These are phyloP conservation scores for Tetragonia tetragonoides DNA, from an alignment of 148 eudicot genomes.

Conservation along the genomic window DNA sequence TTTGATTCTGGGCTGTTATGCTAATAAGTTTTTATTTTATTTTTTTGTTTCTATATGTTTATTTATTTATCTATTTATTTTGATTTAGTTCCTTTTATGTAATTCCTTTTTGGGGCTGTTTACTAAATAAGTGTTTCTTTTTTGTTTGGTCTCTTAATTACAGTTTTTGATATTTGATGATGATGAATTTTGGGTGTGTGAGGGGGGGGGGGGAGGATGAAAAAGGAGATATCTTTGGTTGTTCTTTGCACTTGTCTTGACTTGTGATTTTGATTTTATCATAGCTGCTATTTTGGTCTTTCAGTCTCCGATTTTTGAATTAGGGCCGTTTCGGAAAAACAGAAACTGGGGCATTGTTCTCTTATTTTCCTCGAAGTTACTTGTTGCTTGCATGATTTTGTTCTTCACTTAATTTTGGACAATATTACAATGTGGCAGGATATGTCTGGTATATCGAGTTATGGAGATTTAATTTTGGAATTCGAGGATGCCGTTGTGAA, in stretches of 20 bases:
- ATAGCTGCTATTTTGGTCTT: background rate
- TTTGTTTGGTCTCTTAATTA: background rate
- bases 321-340: background rate
- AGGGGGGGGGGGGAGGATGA: background rate
- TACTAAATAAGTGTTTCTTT: background rate
- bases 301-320: background rate
- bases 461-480: slow-evolving; percentile 70
- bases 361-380: background rate
- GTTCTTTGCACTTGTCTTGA: background rate
- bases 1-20: background rate
- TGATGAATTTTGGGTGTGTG: background rate
- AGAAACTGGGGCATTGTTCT: background rate
- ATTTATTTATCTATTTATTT: background rate
- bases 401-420: background rate
- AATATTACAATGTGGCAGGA: slow-evolving; percentile 39
- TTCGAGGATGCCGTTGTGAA: slow-evolving; percentile 76
- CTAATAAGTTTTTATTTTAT: no score
- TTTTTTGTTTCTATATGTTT: background rate
- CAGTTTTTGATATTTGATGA: background rate
- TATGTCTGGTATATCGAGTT: slow-evolving; percentile 39
- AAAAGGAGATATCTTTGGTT: background rate
- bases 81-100: background rate
- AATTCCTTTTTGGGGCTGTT: background rate
- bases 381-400: slow-evolving; percentile 2
- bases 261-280: background rate